Evolutionary conservation across 75 land plant genomes (phyloP).

Genomic region (Picea glauca): DNA sequence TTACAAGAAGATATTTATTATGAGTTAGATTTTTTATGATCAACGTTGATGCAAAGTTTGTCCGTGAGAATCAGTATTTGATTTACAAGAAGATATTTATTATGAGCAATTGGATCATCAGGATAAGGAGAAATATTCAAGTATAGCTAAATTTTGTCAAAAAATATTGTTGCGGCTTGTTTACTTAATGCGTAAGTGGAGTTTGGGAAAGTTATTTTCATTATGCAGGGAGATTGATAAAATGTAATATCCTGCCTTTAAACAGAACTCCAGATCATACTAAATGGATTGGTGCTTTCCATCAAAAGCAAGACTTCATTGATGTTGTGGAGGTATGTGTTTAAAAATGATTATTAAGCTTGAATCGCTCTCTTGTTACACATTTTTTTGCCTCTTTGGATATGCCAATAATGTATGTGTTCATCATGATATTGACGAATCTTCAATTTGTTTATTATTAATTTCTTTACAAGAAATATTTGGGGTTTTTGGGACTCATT

Average conservation of each 20-base stretch:
- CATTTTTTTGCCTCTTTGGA: background rate
- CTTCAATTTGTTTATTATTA: background rate
- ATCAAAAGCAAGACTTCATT: constrained; percentile 49
- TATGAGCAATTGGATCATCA: background rate
- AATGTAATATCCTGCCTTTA: background rate
- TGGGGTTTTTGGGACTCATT: too few species aligned
- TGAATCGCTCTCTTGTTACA: background rate
- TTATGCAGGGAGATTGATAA: background rate
- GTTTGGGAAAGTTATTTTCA: background rate
- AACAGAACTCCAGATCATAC: constrained; percentile 57
- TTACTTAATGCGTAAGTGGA: background rate
- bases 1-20: too few species aligned
- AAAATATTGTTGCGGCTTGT: background rate
- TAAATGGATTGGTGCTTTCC: constrained; percentile 57
- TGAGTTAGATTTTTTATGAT: background rate
- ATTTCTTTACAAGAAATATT: too few species aligned
- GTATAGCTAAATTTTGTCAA: background rate
- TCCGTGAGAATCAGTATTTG: too few species aligned
- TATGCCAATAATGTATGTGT: background rate
- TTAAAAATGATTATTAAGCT: background rate
- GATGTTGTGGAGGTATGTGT: constrained; percentile 24
- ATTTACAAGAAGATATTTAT: background rate
- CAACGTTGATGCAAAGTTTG: background rate
- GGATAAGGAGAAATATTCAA: background rate
- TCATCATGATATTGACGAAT: background rate